Evolutionary conservation across 2,329 filamentous ascomycete genomes (phyloP), one percentile per base, ranked within the genome.

Genomic region (Epicoccum sorghinum): DNA sequence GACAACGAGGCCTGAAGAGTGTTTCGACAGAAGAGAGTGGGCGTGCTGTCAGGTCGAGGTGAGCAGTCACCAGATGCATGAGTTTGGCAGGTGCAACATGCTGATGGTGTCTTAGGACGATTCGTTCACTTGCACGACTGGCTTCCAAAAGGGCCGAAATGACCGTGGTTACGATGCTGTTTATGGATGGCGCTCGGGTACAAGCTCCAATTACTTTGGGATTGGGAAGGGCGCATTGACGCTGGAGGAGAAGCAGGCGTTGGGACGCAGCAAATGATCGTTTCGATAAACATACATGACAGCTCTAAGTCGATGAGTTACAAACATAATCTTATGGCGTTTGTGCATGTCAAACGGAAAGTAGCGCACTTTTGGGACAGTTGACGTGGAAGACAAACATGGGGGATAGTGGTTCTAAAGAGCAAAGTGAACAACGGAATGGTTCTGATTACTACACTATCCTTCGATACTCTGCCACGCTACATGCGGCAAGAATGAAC

Each of bases 381-480:
- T 18, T 18, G 18, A 18, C 18, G 18, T 3, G 18, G 18, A 18
- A 18, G 18, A 18, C 2, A 18, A 18, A 18, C 18, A 18, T 18
- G 18, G 18, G 18, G 18, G 18, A 3, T 18, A 18, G 18, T 1
- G 18, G 18, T 18, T 3, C 3, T 3, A 18, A 29, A 29, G 27
- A 29, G 27, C 4, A 29, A 9, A 29, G 7, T 33, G 30, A 42
- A 25, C 27, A 35, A 41, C 29, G 6, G 41, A 46, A n/a, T 35
- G 36, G 30, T 24, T 45, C 32, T 43, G 46, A 45, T 55, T 49
- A 24, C 40, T 46, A 25, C 30, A 35, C 18, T 36, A 40, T 49
- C 46, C 52, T 55, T 55, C 52, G 25, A 27, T 41, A 24, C 25
- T 42, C 18, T 46, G 32, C 41, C 52, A 50, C 47, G 24, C 18